These are phyloP conservation scores for Phanerodontia chrysosporium DNA, from an alignment of 768 basidiomycete genomes.

Conservation along the genomic window DNA sequence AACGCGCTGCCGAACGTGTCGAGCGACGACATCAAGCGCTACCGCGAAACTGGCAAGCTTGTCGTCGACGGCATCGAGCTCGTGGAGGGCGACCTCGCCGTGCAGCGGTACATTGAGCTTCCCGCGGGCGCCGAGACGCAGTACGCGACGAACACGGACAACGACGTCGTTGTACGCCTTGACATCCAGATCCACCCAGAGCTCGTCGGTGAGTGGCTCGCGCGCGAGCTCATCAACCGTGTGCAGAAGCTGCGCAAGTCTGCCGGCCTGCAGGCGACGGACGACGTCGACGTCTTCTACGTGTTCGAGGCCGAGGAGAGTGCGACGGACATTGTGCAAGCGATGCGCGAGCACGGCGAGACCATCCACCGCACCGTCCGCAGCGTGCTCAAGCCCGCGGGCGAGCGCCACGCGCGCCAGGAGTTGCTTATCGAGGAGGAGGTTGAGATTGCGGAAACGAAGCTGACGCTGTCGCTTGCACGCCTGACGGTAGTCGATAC, in stretches of 20 bases:
- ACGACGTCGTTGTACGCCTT: conserved; percentile 90
- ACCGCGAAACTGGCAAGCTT: conserved; percentile 70
- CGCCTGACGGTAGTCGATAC: conserved; percentile 33
- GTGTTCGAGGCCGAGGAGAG: conserved; percentile 59
- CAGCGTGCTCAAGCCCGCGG: conserved; percentile 59
- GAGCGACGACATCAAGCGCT: conserved; percentile 80
- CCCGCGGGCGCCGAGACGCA: conserved; percentile 49
- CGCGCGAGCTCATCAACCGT: conserved; percentile 86
- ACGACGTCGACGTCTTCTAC: conserved; percentile 89
- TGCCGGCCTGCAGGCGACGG: conserved; percentile 91
- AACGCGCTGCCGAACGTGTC: conserved; percentile 77
- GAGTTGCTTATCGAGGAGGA: conserved; percentile 76
- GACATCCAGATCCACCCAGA: conserved; percentile 88
- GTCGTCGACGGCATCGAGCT: conserved; percentile 87
- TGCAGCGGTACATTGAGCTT: conserved; percentile 87
- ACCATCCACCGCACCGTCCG: conserved; percentile 73
- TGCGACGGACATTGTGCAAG: conserved; percentile 59
- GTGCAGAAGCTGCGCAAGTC: conserved; percentile 95
- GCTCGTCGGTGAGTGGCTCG: conserved; percentile 81
- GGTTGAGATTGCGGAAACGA: conserved; percentile 78
- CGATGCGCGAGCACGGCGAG: conserved; percentile 63
- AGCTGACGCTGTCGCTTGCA: conserved; percentile 69
- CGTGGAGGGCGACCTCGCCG: conserved; percentile 83
- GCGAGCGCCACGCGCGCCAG: conserved; percentile 43
- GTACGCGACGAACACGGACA: conserved; percentile 84